These are phyloP conservation scores for Penicillium egyptiacum DNA, from an alignment of 495 filamentous ascomycete genomes.

Conservation along the genomic window DNA sequence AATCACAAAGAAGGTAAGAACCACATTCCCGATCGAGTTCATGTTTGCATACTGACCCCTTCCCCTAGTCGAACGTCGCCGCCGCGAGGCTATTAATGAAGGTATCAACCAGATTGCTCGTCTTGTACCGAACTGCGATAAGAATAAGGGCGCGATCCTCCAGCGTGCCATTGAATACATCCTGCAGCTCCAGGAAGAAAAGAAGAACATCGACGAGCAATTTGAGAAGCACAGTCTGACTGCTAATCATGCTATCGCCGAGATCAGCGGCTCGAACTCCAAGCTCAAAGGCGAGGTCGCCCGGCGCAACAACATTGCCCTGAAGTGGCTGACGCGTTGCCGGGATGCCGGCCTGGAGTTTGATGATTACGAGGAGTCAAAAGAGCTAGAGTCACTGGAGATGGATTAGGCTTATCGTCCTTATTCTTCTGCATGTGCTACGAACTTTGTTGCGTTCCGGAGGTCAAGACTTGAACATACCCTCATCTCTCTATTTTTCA, in stretches of 20 bases:
- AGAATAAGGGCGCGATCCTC: conserved; percentile 97
- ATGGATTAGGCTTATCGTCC: conserved; percentile 31
- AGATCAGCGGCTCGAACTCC: conserved; percentile 83
- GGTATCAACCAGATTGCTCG: conserved; percentile 98
- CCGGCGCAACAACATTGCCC: conserved; percentile 44
- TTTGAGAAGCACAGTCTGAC: conserved; percentile 97
- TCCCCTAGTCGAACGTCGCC: conserved; percentile 82
- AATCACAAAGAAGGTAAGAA: conserved; percentile 96
- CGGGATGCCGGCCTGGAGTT: conserved; percentile 69
- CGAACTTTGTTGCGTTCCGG: conserved; percentile 28
- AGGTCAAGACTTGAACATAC: conserved; percentile 32
- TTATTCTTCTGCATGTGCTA: conserved; percentile 31
- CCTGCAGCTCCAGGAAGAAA: conserved; percentile 89
- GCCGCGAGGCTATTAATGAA: conserved; percentile 98
- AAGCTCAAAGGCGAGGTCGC: conserved; percentile 84
- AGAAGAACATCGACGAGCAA: conserved; percentile 88
- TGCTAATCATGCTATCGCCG: conserved; percentile 88
- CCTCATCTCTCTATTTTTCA: conserved; percentile 22
- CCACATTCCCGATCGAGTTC: conserved; percentile 1
- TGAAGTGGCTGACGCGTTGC: conserved; percentile 82
- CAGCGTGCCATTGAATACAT: conserved; percentile 95
- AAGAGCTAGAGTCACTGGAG: conserved; percentile 43
- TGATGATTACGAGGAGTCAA: conserved; percentile 48
- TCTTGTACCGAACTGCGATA: conserved; percentile 96
- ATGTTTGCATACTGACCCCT: conserved; percentile 14